Conservation (phyloP, 139 green algal genomes). For the Closterium sp. region DNA sequence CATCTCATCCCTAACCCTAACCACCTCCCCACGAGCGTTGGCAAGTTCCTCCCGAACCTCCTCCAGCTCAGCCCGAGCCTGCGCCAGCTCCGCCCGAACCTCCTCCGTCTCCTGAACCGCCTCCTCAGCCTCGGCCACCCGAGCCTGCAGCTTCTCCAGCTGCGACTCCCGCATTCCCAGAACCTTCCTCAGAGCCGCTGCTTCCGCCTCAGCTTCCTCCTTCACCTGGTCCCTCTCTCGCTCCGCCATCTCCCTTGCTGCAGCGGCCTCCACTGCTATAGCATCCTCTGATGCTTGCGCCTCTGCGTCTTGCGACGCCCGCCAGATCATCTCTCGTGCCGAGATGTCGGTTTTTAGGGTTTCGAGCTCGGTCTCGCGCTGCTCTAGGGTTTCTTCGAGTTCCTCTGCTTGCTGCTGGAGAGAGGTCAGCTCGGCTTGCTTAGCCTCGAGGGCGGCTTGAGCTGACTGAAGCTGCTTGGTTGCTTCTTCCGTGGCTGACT, state of each 20-base stretch:
- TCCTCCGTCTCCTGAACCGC: not conserved
- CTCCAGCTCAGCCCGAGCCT: slow-evolving; percentile 1
- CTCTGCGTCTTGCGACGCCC: not conserved
- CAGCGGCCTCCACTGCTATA: not conserved
- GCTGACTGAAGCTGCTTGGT: not conserved
- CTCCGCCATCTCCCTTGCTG: slow-evolving; percentile 1
- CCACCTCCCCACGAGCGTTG: not conserved
- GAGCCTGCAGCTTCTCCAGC: slow-evolving; percentile 10
- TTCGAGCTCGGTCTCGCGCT: not conserved
- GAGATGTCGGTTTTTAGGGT: not conserved
- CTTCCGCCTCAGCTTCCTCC: not conserved
- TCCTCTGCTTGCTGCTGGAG: not conserved
- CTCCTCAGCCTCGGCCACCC: slow-evolving; percentile 2
- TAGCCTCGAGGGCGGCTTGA: not conserved
- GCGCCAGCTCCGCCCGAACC: not conserved
- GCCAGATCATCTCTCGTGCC: not conserved
- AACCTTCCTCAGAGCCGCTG: not conserved
- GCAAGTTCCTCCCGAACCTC: not conserved
- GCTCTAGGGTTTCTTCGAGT: not conserved
- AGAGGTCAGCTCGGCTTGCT: not conserved
- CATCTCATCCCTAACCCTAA: not conserved
- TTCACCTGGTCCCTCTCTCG: slow-evolving; percentile 11
- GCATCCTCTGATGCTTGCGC: slow-evolving; percentile 1
- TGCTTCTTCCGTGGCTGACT: not conserved
- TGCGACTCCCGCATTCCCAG: slow-evolving; percentile 1